phyloP scores from a whole-genome alignment of 2,329 filamentous ascomycete species.

The Ascochyta koolunga region DNA sequence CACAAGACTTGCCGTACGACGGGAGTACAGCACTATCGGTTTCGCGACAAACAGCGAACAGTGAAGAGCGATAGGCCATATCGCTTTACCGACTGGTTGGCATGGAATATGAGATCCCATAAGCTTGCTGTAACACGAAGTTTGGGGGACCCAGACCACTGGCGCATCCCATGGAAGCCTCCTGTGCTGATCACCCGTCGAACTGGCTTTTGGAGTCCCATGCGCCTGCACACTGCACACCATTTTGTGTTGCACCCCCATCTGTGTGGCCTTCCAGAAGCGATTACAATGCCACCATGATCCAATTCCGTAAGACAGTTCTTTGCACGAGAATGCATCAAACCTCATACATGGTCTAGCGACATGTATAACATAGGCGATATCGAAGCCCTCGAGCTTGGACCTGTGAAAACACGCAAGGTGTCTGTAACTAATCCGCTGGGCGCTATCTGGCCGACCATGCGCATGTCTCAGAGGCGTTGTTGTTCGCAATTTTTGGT shows the following conservation, averaged over 20 bases:
- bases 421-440: background rate
- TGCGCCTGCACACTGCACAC: constrained; percentile 26
- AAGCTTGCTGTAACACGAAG: constrained; percentile 17
- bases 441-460: background rate
- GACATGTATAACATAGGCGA: constrained; percentile 12
- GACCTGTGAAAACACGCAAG: constrained; percentile 2
- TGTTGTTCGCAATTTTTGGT: constrained; percentile 7
- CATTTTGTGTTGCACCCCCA: no score
- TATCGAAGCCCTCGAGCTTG: background rate
- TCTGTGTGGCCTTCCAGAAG: constrained; percentile 37
- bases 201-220: constrained; percentile 42
- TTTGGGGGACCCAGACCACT: constrained; percentile 34
- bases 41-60: constrained; percentile 27
- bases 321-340: background rate
- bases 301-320: constrained; percentile 1
- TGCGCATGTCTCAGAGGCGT: constrained; percentile 30
- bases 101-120: constrained; percentile 17
- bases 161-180: constrained; percentile 32
- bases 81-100: constrained; percentile 26
- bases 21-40: constrained; percentile 33
- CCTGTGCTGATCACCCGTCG: constrained; percentile 45
- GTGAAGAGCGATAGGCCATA: constrained; percentile 22
- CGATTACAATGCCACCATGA: constrained; percentile 11
- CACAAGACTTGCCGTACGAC: constrained; percentile 19
- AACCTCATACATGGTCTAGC: constrained; percentile 24